Evolutionary conservation across 2,329 filamentous ascomycete genomes (phyloP), one percentile per base, ranked within the genome.

Genomic region (Microcyclosporella mali): DNA sequence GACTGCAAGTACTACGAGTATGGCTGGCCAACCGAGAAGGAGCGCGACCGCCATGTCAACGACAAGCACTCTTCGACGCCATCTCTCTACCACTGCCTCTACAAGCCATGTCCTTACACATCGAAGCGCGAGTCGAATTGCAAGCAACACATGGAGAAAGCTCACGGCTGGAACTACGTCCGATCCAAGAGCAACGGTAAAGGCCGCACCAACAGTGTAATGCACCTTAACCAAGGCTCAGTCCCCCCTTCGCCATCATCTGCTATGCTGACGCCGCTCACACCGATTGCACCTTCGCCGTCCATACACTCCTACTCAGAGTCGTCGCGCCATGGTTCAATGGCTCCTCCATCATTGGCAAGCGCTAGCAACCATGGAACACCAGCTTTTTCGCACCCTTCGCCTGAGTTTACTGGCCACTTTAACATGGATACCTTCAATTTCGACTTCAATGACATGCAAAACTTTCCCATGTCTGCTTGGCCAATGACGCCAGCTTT

Each of bases 121-220:
- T 95, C 89, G 9, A 97, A 97, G 74, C 84, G 89, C 46, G 85
- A 95, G 70, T 92, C 85, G 50, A 97, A 97, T 67, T 94, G 88
- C 77, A 95, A 95, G 65, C 90, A 95, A 67, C 89, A 97, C 69
- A 95, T 95, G 89, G 90, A 97, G 71, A 95, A 95, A 68, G 84
- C 87, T 1, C 89, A 97, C 59, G 82, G 83, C 45, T 95, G 87
- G 84, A 74, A 75, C n/a, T 95, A 95, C 56, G 77, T 89, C 42
- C 85, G 90, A 52, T 90, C 88, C 46, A 95, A 95, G 77, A 89
- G 84, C 65, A 95, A 94, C 60, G 85, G 85, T 62, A 86, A 84
- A 69, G 79, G 75, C 40, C 70, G 70, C 18, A 67, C 64, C 46
- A 73, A 70, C 67, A 72, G 48, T 52, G 70, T 50, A 67, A 76